Percentiles rank a stretch among this genome's conserved stretches.
These are phyloP conservation scores for Colletotrichum spaethianum DNA, from an alignment of 2,329 filamentous ascomycete genomes.

Conservation along the genomic window DNA sequence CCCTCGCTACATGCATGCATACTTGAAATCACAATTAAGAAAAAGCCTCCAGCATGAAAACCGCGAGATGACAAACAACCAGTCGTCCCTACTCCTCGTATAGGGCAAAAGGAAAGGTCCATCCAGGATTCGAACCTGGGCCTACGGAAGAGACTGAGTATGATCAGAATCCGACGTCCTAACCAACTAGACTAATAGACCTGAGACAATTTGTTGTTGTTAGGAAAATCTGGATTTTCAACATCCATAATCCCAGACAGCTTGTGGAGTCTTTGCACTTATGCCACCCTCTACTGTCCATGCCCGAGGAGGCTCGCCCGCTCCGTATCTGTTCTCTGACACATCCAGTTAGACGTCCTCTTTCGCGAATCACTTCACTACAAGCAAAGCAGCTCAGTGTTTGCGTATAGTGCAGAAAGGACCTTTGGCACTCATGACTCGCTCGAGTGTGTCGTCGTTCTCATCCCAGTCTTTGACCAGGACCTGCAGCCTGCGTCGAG, in stretches of 20 bases:
- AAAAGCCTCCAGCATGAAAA: neutral
- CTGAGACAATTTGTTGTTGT: neutral
- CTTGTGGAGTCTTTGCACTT: neutral
- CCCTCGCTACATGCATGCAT: conserved; percentile 16
- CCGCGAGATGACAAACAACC: neutral
- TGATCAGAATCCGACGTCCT: conserved; percentile 41
- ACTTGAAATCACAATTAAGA: neutral
- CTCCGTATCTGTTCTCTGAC: neutral
- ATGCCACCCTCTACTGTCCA: neutral
- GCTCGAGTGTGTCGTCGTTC: conserved; percentile 54
- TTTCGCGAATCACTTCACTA: too few species aligned
- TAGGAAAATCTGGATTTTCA: fast-evolving
- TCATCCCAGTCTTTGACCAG: conserved; percentile 58
- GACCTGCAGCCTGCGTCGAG: conserved; percentile 52
- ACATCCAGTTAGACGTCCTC: neutral
- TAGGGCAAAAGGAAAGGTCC: conserved; percentile 9
- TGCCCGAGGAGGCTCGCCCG: neutral
- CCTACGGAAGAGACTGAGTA: conserved; percentile 30
- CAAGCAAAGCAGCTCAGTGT: neutral
- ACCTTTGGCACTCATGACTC: conserved; percentile 52
- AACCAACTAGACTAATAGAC: conserved; percentile 43
- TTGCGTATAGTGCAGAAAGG: conserved; percentile 45
- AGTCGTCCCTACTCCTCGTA: fast-evolving
- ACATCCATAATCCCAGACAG: neutral
- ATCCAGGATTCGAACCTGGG: conserved; percentile 42